These are phyloP conservation scores for Phytophthora colocasiae DNA, from an alignment of 352 stramenopile species.

Conservation along the genomic window DNA sequence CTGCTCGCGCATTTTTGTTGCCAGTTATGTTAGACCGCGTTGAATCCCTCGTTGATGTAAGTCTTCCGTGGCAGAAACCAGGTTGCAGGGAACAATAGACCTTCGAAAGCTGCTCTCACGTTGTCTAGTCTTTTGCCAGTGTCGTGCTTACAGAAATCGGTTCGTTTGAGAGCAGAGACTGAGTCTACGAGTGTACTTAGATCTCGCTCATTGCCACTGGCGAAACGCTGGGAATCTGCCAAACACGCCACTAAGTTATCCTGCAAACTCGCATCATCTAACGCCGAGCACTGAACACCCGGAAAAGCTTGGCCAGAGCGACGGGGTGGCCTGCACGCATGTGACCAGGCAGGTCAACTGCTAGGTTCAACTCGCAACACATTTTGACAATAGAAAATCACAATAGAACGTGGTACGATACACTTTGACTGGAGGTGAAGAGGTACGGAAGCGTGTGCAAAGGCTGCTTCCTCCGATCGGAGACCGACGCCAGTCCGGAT, in stretches of 20 bases:
- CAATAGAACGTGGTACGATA: neutral
- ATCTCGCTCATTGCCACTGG: neutral
- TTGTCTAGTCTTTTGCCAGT: conserved; percentile 22
- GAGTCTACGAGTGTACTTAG: neutral
- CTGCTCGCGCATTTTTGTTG: conserved; percentile 1
- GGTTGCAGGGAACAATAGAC: neutral
- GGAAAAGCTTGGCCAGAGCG: conserved; percentile 3
- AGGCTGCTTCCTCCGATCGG: conserved; percentile 16
- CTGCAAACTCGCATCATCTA: neutral
- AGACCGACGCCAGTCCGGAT: conserved; percentile 26
- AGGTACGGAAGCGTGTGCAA: conserved; percentile 4
- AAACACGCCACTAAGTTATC: neutral
- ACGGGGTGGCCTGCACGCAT: neutral
- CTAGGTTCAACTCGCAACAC: neutral
- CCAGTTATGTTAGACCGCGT: neutral
- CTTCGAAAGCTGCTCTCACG: neutral
- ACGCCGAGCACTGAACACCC: neutral
- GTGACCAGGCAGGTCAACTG: conserved; percentile 16
- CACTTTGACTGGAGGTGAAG: conserved; percentile 6
- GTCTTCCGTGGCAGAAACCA: too few species aligned
- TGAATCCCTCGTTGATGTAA: neutral
- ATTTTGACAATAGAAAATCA: conserved; percentile 27
- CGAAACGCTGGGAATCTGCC: neutral
- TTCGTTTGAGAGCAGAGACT: conserved; percentile 3
- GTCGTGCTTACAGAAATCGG: conserved; percentile 22